These are phyloP conservation scores for Aspergillus piperis DNA, from an alignment of 2,329 filamentous ascomycete species.

Conservation along the genomic window DNA sequence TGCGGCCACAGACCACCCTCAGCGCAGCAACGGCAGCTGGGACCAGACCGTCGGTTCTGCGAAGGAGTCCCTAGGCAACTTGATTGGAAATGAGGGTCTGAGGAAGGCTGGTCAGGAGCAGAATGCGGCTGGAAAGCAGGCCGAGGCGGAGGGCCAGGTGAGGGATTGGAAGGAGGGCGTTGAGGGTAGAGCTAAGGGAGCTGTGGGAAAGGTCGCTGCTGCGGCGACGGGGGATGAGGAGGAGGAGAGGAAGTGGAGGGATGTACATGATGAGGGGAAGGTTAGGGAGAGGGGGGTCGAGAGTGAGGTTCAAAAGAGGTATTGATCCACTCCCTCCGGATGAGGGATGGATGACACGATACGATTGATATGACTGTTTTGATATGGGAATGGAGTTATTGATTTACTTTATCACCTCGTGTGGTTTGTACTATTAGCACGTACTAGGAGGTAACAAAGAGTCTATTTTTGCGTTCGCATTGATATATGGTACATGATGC, in stretches of 20 bases:
- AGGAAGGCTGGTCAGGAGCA: slow-evolving; percentile 75
- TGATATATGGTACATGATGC: no score
- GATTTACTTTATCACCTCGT: no score
- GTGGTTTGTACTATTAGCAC: no score
- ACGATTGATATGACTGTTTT: no score
- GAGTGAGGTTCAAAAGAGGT: slow-evolving; percentile 70
- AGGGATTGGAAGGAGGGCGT: slow-evolving; percentile 71
- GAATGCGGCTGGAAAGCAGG: slow-evolving; percentile 75
- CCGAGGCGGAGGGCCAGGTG: slow-evolving; percentile 81
- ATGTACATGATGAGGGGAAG: slow-evolving; percentile 79
- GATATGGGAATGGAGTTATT: no score
- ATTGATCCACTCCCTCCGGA: not conserved
- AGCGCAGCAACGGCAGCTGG: slow-evolving; percentile 73
- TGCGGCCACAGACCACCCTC: slow-evolving; percentile 68
- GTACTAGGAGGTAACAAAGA: no score
- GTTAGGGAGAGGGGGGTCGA: slow-evolving; percentile 81
- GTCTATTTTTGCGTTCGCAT: no score
- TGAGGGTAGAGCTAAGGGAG: slow-evolving; percentile 67
- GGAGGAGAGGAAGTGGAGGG: slow-evolving; percentile 65
- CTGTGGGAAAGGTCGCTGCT: slow-evolving; percentile 71
- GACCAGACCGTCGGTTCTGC: slow-evolving; percentile 86
- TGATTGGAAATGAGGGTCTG: slow-evolving; percentile 73
- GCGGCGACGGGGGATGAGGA: slow-evolving; percentile 69
- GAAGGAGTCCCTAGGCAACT: slow-evolving; percentile 77
- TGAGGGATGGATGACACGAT: no score